Percentiles rank a stretch among this genome's conserved stretches.
Evolutionary conservation across 2,329 filamentous ascomycete species (phyloP).

Genomic region (Grosmannia clavigera): DNA sequence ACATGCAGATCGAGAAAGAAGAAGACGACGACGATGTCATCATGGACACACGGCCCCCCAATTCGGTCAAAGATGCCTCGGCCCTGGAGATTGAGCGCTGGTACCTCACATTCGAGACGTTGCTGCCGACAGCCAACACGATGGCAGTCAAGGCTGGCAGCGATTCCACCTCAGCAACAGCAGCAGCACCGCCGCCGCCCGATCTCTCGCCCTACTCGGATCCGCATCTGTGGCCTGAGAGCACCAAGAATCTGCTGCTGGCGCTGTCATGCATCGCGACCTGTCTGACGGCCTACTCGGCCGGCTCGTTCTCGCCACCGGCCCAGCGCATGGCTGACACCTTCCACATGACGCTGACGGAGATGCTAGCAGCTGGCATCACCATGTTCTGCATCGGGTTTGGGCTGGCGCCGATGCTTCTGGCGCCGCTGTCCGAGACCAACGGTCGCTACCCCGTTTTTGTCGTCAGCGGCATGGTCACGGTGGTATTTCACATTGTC

Average conservation of each 20-base stretch:
- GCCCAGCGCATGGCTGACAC: slow-evolving; percentile 50
- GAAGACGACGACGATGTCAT: not conserved
- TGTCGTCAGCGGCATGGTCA: slow-evolving; percentile 58
- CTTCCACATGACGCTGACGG: slow-evolving; percentile 55
- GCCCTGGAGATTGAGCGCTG: slow-evolving; percentile 21
- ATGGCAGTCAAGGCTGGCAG: not conserved
- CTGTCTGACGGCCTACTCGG: slow-evolving; percentile 64
- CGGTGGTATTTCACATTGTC: slow-evolving; percentile 56
- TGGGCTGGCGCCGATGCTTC: slow-evolving; percentile 70
- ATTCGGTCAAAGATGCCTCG: not conserved
- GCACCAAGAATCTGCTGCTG: slow-evolving; percentile 58
- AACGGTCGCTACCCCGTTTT: slow-evolving; percentile 81
- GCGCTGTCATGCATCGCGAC: slow-evolving; percentile 66
- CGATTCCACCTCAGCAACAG: not conserved
- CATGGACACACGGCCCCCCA: too few species aligned
- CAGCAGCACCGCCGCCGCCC: slow-evolving; percentile 32
- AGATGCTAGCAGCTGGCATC: slow-evolving; percentile 51
- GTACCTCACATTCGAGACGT: slow-evolving; percentile 29
- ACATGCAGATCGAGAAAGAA: not conserved
- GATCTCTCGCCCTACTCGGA: slow-evolving; percentile 54
- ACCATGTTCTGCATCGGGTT: slow-evolving; percentile 77
- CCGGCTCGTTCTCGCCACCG: slow-evolving; percentile 67
- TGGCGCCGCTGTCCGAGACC: slow-evolving; percentile 80
- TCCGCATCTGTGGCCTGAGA: slow-evolving; percentile 60
- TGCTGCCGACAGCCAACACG: slow-evolving; percentile 21